Evolutionary conservation across 495 filamentous ascomycete genomes (phyloP).

Genomic region (Hypoxylon subgilvum): DNA sequence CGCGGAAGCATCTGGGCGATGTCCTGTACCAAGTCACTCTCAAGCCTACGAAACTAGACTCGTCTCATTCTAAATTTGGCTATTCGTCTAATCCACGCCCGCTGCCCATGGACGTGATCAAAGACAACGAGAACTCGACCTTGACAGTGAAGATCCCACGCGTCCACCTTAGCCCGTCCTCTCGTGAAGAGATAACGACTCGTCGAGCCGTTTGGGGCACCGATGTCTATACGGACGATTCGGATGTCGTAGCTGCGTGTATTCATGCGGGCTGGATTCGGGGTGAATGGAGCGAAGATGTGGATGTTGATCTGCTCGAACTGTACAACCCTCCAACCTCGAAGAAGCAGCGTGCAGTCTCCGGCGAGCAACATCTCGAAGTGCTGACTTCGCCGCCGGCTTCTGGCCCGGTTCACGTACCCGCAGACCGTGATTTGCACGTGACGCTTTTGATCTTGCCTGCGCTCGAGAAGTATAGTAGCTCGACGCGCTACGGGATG

Average conservation of each 20-base stretch:
- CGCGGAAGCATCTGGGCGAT: constrained; percentile 79
- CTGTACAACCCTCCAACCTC: constrained; percentile 55
- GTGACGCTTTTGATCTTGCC: constrained; percentile 86
- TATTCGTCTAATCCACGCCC: constrained; percentile 75
- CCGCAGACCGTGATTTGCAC: constrained; percentile 74
- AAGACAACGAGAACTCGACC: constrained; percentile 86
- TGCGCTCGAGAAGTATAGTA: constrained; percentile 73
- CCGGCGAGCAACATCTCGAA: constrained; percentile 39
- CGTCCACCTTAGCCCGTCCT: constrained; percentile 68
- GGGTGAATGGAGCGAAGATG: constrained; percentile 81
- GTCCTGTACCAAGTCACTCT: constrained; percentile 58
- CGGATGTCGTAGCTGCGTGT: constrained; percentile 88
- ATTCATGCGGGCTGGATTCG: constrained; percentile 93
- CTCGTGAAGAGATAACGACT: constrained; percentile 80
- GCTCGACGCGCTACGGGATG: constrained; percentile 76
- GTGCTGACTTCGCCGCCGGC: constrained; percentile 51
- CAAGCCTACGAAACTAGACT: constrained; percentile 58
- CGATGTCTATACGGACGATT: constrained; percentile 94
- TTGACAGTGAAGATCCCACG: constrained; percentile 85
- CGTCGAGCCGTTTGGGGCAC: constrained; percentile 87
- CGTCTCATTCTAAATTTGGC: constrained; percentile 62
- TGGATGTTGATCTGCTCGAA: constrained; percentile 69
- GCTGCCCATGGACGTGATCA: constrained; percentile 70
- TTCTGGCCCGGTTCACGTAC: constrained; percentile 58
- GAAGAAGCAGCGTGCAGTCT: constrained; percentile 30